A percentile compares a stretch with the other conserved stretches of the same genome.
These are phyloP conservation scores for Linum tenue DNA, from an alignment of 345 rosid species.

Conservation along the genomic window DNA sequence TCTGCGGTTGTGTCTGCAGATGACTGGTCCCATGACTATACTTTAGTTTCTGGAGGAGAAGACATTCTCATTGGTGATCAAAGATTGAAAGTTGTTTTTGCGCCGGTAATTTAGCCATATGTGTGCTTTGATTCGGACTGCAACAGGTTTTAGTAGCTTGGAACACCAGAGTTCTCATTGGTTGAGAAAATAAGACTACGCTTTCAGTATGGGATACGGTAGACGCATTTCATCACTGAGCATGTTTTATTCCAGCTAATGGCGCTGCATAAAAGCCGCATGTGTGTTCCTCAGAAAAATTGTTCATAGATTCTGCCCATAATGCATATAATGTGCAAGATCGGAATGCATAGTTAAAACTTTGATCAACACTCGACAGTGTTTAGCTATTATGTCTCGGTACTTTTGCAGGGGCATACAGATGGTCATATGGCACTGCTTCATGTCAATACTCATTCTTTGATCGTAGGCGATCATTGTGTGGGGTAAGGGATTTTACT, in stretches of 20 bases:
- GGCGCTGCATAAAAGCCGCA: background rate
- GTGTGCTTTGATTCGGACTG: background rate
- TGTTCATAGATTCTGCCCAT: background rate
- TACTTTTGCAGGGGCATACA: constrained; percentile 65
- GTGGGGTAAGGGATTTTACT: constrained; percentile 62
- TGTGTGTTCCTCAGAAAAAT: background rate
- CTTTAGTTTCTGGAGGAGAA: constrained; percentile 67
- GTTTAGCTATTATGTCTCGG: background rate
- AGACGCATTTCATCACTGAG: too few relatives aligned
- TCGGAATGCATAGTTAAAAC: too few relatives aligned
- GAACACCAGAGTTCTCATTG: background rate
- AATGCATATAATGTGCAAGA: too few relatives aligned
- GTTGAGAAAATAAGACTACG: background rate
- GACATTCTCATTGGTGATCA: constrained; percentile 71
- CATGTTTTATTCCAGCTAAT: background rate
- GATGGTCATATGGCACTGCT: constrained; percentile 81
- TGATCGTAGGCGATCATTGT: constrained; percentile 89
- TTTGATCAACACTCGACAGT: background rate
- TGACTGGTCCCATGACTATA: constrained; percentile 61
- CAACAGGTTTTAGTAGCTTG: background rate
- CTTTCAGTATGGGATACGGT: too few relatives aligned
- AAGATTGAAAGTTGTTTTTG: constrained; percentile 45
- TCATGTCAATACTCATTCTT: constrained; percentile 49
- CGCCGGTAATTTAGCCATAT: constrained; percentile 46
- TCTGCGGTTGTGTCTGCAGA: constrained; percentile 41